Percentiles rank a stretch among this genome's conserved stretches.
Evolutionary conservation across 2,329 filamentous ascomycete genomes (phyloP).

Genomic region (Neocucurbitaria cava): DNA sequence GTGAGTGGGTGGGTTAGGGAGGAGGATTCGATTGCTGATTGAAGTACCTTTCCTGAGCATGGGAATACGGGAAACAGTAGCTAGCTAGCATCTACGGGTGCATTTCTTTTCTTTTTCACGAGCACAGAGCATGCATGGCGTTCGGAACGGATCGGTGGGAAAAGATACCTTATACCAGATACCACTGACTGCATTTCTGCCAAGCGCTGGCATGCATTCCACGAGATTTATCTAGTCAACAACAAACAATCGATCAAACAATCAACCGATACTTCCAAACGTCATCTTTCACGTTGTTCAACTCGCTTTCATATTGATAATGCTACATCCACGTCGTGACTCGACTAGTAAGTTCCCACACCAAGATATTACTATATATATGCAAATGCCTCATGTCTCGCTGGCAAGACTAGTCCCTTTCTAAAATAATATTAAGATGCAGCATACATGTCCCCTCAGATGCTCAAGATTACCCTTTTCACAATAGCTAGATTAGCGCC

Average conservation of each 20-base stretch:
- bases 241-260: neutral
- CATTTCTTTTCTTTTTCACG: too few relatives aligned
- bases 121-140: conserved; percentile 3
- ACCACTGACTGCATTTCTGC: conserved; percentile 23
- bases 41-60: neutral
- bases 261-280: neutral
- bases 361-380: conserved; percentile 11
- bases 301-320: conserved; percentile 11
- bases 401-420: conserved; percentile 1
- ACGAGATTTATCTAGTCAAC: neutral
- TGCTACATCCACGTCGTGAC: conserved; percentile 20
- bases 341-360: neutral
- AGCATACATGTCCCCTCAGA: conserved; percentile 4
- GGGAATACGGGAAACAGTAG: neutral
- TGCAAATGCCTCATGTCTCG: conserved; percentile 7
- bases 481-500: conserved; percentile 4
- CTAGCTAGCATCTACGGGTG: neutral
- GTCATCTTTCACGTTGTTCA: neutral
- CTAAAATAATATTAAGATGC: conserved; percentile 18
- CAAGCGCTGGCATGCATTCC: conserved; percentile 26
- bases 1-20: too few relatives aligned
- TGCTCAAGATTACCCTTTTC: neutral
- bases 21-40: neutral
- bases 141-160: conserved; percentile 3
- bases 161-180: conserved; percentile 8